Conservation (phyloP, 2,329 filamentous ascomycete species). For the Penicillium sp. region DNA sequence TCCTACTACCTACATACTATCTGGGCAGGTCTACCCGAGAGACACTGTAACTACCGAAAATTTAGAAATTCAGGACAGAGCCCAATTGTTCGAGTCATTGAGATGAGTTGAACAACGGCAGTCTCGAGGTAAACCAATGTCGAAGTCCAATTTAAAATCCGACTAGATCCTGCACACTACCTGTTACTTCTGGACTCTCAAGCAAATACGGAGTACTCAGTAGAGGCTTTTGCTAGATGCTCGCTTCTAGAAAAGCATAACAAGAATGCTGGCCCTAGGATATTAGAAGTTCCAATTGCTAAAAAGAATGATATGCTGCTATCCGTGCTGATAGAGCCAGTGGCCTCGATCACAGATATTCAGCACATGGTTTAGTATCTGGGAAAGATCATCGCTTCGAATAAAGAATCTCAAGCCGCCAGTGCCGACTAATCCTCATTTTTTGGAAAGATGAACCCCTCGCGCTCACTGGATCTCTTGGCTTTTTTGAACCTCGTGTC, state of each 20-base stretch:
- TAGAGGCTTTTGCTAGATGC: background rate
- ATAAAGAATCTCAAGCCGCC: background rate
- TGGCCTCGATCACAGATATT: background rate
- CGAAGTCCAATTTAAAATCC: background rate
- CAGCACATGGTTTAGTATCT: background rate
- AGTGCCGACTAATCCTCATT: background rate
- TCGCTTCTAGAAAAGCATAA: background rate
- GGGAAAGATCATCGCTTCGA: background rate
- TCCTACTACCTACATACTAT: background rate
- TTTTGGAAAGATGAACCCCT: background rate
- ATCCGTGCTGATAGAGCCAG: background rate
- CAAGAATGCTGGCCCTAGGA: background rate
- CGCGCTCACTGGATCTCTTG: background rate
- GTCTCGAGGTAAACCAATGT: background rate
- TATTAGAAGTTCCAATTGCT: background rate
- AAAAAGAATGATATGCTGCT: background rate
- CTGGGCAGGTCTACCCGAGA: too few species aligned
- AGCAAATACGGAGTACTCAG: too few species aligned
- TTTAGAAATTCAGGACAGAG: too few species aligned
- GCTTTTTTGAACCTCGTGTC: background rate
- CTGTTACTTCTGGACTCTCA: background rate
- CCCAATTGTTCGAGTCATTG: too few species aligned
- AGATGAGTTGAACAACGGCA: background rate
- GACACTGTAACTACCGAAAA: background rate
- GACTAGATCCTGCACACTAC: background rate